A percentile compares a stretch with the other conserved stretches of the same genome.
Conservation (phyloP, 352 stramenopile species). For the Pythium aphanidermatum region DNA sequence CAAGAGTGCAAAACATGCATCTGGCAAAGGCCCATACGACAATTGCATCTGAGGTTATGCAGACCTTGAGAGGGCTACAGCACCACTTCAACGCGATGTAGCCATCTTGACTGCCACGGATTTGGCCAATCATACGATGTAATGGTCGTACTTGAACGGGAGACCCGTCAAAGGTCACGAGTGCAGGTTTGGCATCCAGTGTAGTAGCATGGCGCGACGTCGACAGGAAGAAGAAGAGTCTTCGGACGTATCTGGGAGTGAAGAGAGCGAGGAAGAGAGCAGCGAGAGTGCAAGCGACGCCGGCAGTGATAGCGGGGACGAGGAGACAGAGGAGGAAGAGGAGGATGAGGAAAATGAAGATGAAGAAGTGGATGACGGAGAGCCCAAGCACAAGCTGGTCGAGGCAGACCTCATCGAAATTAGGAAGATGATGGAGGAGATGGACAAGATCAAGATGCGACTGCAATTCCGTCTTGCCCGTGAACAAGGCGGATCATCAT, state of each 20-base stretch:
- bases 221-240: constrained; percentile 16
- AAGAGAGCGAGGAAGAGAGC: constrained; percentile 2
- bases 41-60: too few species aligned
- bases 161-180: too few species aligned
- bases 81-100: too few species aligned
- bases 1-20: too few species aligned
- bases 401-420: constrained; percentile 37
- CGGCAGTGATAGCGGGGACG: background rate
- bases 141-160: too few species aligned
- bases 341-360: constrained; percentile 14
- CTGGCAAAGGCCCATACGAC: too few species aligned
- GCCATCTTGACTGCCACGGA: too few species aligned
- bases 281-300: constrained; percentile 1
- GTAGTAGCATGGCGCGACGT: constrained; percentile 5
- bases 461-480: constrained; percentile 38
- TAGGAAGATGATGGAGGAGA: constrained; percentile 44
- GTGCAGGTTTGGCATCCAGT: too few species aligned
- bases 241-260: constrained; percentile 14
- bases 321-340: constrained; percentile 11
- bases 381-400: constrained; percentile 29
- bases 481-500: background rate
- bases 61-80: too few species aligned
- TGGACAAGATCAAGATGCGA: constrained; percentile 51
- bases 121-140: too few species aligned
- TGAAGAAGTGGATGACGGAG: constrained; percentile 6